These are phyloP conservation scores for Gautieria morchelliformis DNA, from an alignment of 768 basidiomycete genomes.

Conservation along the genomic window DNA sequence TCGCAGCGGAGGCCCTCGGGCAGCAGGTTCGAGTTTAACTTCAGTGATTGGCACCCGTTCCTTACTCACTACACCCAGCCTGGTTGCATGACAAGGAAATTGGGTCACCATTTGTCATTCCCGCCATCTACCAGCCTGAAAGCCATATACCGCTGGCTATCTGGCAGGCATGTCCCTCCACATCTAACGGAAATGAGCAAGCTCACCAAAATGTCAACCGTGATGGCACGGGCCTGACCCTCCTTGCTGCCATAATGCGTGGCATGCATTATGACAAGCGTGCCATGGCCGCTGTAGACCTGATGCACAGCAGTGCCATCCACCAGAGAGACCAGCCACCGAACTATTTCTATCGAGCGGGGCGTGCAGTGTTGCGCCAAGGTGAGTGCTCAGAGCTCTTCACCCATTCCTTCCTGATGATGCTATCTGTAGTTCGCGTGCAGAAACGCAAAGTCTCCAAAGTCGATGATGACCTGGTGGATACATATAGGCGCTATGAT, in stretches of 20 bases:
- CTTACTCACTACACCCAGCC: background rate
- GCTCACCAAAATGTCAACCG: background rate
- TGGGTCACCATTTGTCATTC: background rate
- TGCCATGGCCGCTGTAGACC: background rate
- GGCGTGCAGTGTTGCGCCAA: background rate
- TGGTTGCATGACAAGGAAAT: background rate
- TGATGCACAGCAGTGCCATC: background rate
- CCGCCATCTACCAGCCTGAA: background rate
- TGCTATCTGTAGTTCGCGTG: background rate
- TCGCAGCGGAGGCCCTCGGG: conserved; percentile 15
- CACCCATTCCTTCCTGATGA: background rate
- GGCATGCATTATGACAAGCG: background rate
- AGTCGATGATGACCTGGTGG: background rate
- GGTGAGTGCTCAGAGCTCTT: background rate
- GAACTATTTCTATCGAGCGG: background rate
- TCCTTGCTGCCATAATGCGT: background rate
- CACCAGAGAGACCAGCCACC: background rate
- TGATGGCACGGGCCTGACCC: background rate
- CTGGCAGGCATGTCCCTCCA: background rate
- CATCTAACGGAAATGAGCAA: background rate
- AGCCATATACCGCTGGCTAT: background rate
- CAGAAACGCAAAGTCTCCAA: background rate
- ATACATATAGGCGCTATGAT: no score
- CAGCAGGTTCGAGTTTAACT: background rate
- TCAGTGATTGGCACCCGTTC: background rate